Conservation (phyloP, 495 filamentous ascomycete species). For the Pyronema domesticum region DNA sequence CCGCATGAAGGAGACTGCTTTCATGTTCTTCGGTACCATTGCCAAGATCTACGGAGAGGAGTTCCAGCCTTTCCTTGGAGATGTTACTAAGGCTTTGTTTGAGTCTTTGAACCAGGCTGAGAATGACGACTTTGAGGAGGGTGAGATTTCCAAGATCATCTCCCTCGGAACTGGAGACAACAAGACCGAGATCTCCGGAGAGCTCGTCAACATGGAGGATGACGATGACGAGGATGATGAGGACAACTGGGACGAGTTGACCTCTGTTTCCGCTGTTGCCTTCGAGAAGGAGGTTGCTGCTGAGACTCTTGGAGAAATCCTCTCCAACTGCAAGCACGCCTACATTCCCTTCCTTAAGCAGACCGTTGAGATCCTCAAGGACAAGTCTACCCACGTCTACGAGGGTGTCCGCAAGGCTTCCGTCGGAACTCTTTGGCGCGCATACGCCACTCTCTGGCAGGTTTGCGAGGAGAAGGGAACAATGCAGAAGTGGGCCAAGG, state of each 20-base stretch:
- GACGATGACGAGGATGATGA: slow-evolving; percentile 46
- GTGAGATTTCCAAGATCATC: slow-evolving; percentile 66
- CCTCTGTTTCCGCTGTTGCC: slow-evolving; percentile 65
- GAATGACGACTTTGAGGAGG: slow-evolving; percentile 61
- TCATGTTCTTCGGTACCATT: slow-evolving; percentile 87
- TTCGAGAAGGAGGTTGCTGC: slow-evolving; percentile 95
- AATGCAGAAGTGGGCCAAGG: slow-evolving; percentile 70
- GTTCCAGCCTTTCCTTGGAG: slow-evolving; percentile 70
- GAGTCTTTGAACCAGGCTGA: slow-evolving; percentile 80
- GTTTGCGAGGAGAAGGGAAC: slow-evolving; percentile 55
- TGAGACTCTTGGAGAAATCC: slow-evolving; percentile 82
- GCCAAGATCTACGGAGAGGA: slow-evolving; percentile 86
- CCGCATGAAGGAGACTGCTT: slow-evolving; percentile 81
- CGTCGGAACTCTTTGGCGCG: slow-evolving; percentile 76
- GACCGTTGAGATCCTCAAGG: slow-evolving; percentile 63
- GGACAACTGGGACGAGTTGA: slow-evolving; percentile 33
- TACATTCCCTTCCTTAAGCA: slow-evolving; percentile 81
- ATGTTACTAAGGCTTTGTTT: slow-evolving; percentile 69
- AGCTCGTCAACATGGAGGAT: slow-evolving; percentile 35
- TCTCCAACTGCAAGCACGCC: slow-evolving; percentile 59
- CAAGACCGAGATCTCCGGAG: slow-evolving; percentile 35
- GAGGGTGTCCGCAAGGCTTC: slow-evolving; percentile 87
- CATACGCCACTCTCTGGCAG: slow-evolving; percentile 79
- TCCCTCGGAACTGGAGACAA: slow-evolving; percentile 49
- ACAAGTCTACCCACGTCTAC: slow-evolving; percentile 69